Conservation (phyloP, 805 yeast genomes). For the Kluyveromyces nonfermentans region DNA sequence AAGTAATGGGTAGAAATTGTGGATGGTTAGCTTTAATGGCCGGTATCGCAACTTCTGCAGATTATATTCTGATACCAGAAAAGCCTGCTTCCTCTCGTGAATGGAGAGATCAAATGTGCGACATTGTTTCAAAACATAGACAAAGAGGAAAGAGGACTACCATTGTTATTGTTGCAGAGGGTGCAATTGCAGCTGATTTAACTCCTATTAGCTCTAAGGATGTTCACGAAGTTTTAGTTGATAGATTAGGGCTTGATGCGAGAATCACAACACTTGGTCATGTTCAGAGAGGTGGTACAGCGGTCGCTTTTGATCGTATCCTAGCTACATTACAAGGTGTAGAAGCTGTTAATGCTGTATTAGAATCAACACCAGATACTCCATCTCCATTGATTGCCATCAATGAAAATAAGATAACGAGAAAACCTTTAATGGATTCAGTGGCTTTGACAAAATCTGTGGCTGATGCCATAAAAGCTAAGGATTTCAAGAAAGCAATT, state of each 20-base stretch:
- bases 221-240: conserved; percentile 56
- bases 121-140: conserved; percentile 56
- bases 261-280: conserved; percentile 72
- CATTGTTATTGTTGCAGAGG: conserved; percentile 75
- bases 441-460: conserved; percentile 63
- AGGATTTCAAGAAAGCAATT: conserved; percentile 64
- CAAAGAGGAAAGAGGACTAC: conserved; percentile 68
- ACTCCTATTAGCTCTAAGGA: conserved; percentile 57
- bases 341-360: conserved; percentile 68
- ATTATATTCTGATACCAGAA: conserved; percentile 73
- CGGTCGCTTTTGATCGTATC: conserved; percentile 64
- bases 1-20: conserved; percentile 86
- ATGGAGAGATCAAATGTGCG: conserved; percentile 63
- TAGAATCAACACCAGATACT: conserved; percentile 57
- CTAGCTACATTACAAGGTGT: conserved; percentile 76
- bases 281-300: conserved; percentile 78
- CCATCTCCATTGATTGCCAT: conserved; percentile 76
- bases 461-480: conserved; percentile 55
- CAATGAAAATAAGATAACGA: conserved; percentile 58
- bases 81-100: conserved; percentile 53
- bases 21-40: conserved; percentile 83
- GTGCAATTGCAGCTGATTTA: conserved; percentile 64
- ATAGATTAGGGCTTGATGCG: conserved; percentile 62
- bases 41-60: conserved; percentile 74
- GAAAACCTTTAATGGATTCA: conserved; percentile 63